Conservation (phyloP, 129 eudicot species). For the Smallanthus sonchifolius region DNA sequence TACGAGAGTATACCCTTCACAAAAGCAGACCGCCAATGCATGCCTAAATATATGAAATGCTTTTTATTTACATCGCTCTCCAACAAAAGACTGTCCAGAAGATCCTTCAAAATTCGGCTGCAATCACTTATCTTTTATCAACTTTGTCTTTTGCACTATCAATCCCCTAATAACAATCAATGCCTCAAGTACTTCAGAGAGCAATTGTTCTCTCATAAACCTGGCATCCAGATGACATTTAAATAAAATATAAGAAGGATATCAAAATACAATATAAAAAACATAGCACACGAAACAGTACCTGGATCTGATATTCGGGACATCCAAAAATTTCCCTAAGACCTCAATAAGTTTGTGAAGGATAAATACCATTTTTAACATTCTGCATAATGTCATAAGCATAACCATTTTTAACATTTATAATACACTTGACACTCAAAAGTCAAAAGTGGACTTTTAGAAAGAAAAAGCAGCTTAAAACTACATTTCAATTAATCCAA, state of each 20-base stretch:
- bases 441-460: no score
- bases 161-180: slow-evolving; percentile 93
- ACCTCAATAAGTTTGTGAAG: slow-evolving; percentile 97
- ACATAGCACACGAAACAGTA: slow-evolving; percentile 17
- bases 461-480: no score
- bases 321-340: slow-evolving; percentile 87
- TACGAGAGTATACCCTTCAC: no score
- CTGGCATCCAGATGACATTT: slow-evolving; percentile 35
- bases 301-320: slow-evolving; percentile 93
- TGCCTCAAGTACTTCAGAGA: slow-evolving; percentile 94
- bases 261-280: background rate
- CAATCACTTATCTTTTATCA: slow-evolving; percentile 95
- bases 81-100: slow-evolving; percentile 87
- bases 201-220: slow-evolving; percentile 80
- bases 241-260: background rate
- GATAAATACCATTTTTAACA: no score
- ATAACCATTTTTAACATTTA: no score
- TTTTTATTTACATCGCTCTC: slow-evolving; percentile 88
- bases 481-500: no score
- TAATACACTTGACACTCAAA: no score
- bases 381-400: no score
- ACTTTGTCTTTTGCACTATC: slow-evolving; percentile 93
- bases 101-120: slow-evolving; percentile 83
- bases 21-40: slow-evolving; percentile 90
- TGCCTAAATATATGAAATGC: slow-evolving; percentile 91